Percentiles rank a stretch among this genome's conserved stretches.
Conservation (phyloP, 1,284 basidiomycete genomes). For the Volvariella volvacea region DNA sequence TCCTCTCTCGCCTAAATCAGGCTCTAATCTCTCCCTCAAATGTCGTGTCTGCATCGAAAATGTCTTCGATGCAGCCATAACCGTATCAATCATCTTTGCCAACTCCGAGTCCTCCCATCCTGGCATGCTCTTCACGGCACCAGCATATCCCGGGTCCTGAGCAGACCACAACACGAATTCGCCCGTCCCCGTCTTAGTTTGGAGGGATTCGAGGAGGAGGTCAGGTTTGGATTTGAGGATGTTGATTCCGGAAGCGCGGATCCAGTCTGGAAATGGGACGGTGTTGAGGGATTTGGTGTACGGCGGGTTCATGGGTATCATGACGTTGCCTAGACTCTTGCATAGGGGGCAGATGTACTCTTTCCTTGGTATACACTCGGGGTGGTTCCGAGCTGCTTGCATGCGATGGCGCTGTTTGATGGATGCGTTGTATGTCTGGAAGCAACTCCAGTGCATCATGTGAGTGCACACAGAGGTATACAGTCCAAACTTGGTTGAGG, state of each 20-base stretch:
- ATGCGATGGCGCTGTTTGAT: conserved; percentile 85
- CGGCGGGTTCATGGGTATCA: conserved; percentile 72
- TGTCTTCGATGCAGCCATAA: conserved; percentile 63
- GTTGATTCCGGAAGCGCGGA: conserved; percentile 71
- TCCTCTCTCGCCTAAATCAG: conserved; percentile 64
- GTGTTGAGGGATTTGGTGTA: conserved; percentile 41
- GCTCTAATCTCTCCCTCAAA: conserved; percentile 68
- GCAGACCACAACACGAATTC: conserved; percentile 83
- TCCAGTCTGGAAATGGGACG: conserved; percentile 73
- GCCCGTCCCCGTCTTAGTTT: conserved; percentile 71
- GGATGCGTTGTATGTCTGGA: conserved; percentile 84
- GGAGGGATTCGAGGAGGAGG: conserved; percentile 57
- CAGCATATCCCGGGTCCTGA: conserved; percentile 64
- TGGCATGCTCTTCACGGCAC: conserved; percentile 44
- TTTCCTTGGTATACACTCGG: conserved; percentile 86
- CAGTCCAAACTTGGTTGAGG: conserved; percentile 77
- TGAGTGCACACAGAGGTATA: conserved; percentile 91
- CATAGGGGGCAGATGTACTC: conserved; percentile 99
- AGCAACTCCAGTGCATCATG: conserved; percentile 96
- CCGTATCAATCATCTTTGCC: conserved; percentile 72
- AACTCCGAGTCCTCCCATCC: conserved; percentile 47
- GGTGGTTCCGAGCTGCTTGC: conserved; percentile 91
- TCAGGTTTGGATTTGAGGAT: conserved; percentile 77
- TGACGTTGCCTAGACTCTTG: conserved; percentile 93
- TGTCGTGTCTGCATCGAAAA: conserved; percentile 72